Percentiles rank a stretch among this genome's conserved stretches.
Conservation (phyloP, 768 basidiomycete species). For the Podaxis mareebaensis region DNA sequence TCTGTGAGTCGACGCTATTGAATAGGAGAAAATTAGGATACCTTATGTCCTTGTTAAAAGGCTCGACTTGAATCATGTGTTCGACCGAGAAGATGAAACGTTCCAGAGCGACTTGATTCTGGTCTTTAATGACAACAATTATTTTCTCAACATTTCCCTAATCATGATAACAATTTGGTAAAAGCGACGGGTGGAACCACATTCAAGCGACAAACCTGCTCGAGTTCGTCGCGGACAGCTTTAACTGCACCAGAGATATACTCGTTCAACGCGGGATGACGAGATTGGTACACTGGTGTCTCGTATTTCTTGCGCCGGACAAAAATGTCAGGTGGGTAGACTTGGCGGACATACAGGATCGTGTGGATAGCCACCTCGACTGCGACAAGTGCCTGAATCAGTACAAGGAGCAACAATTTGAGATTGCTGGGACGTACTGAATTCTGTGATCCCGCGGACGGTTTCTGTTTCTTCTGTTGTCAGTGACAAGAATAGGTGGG, state of each 20-base stretch:
- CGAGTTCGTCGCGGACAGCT: constrained; percentile 78
- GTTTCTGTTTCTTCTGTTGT: constrained; percentile 44
- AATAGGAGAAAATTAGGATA: constrained; percentile 26
- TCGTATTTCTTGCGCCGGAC: constrained; percentile 87
- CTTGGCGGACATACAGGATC: constrained; percentile 85
- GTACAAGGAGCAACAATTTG: neutral
- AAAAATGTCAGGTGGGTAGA: constrained; percentile 91
- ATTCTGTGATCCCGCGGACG: constrained; percentile 65
- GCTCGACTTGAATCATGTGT: constrained; percentile 73
- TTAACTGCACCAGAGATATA: constrained; percentile 90
- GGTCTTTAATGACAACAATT: constrained; percentile 82
- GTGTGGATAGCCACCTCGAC: constrained; percentile 95
- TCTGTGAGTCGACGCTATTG: neutral
- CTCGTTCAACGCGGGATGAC: constrained; percentile 85
- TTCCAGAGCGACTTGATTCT: constrained; percentile 80
- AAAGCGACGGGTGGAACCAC: no score
- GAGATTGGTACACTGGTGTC: constrained; percentile 88
- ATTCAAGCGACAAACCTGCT: constrained; percentile 44
- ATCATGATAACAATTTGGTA: neutral
- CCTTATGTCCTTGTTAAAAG: constrained; percentile 72
- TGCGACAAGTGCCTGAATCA: constrained; percentile 29
- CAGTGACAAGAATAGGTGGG: neutral
- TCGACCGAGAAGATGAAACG: constrained; percentile 88
- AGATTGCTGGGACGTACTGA: constrained; percentile 48
- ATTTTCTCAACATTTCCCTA: constrained; percentile 83